phyloP scores from a whole-genome alignment of 2,329 filamentous ascomycete genomes.

The Colletotrichum noveboracense region DNA sequence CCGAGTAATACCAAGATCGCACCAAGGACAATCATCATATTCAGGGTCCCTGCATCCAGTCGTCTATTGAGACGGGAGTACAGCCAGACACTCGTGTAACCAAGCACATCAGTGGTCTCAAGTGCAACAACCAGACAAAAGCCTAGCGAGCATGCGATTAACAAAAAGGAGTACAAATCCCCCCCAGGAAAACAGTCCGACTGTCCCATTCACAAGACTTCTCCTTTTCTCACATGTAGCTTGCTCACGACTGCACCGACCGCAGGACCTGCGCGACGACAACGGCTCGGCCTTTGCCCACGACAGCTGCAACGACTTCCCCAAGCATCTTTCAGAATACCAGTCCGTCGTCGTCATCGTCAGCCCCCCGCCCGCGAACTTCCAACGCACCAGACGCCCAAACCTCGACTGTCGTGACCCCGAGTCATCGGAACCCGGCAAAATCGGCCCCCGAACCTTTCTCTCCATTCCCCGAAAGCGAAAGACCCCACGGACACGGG shows the following conservation, averaged over 20 bases:
- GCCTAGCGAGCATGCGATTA: background rate
- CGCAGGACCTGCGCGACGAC: background rate
- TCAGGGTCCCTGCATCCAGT: background rate
- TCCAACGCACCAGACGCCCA: background rate
- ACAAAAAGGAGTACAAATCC: background rate
- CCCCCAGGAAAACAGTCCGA: fast-evolving
- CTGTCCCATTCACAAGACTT: background rate
- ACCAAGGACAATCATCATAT: background rate
- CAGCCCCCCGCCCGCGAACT: background rate
- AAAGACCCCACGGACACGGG: background rate
- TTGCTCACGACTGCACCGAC: background rate
- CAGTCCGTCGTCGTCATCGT: background rate
- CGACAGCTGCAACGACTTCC: background rate
- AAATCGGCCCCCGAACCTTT: background rate
- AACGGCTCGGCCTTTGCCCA: background rate
- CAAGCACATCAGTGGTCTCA: background rate
- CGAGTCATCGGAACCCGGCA: background rate
- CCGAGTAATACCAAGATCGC: too few species aligned
- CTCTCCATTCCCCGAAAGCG: background rate
- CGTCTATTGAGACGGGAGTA: background rate
- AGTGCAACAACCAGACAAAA: background rate
- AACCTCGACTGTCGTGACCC: background rate
- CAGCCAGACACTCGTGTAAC: background rate
- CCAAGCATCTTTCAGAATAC: background rate
- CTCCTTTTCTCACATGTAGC: background rate